Base-by-base conservation (phyloP, 225 moss, liverwort and hornwort species). In the Bryum argenteum region DNA sequence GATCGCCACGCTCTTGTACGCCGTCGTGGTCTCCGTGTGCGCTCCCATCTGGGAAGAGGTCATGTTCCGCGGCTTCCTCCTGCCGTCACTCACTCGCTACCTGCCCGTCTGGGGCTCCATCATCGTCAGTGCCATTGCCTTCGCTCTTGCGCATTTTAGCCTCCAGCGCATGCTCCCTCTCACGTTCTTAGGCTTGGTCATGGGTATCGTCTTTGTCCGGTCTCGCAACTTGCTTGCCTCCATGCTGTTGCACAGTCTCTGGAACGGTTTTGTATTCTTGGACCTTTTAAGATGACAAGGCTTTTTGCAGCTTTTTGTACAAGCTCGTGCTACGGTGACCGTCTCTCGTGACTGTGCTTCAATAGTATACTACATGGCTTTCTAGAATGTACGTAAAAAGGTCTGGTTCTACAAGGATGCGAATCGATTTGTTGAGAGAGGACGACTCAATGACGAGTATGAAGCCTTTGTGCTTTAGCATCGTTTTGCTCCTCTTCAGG, bases 31-130 rank as follows among this genome's bases (percentile, higher is more conserved):
- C 51, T 98, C 97, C 0, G 88, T 98, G 10, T 98, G 97, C 59
- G 97, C 97, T 4, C 97, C 94, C 18, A 81, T 98, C 1, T 98
- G 94, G 97, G 92, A 98, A 69, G 97, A 98, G 72, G 94, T 94
- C 33, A 92, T 98, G 75, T 98, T 98, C 55, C 87, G 94, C 51
- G 97, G 97, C 19, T 98, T 98, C 56, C 78, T 98, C 9, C 69
- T 98, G 22, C 97, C 97, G 0, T 94, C 94, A 0, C 88, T 98
- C 54, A 98, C 97, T 7, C 77, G 90, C 1, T 98, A 98, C 16
- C 66, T 98, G 9, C 97, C 94, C 6, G 80, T 98, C 8, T 93
- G 90, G 90, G 97, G 92, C 59, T 90, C 97, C 0, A 83, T 98
- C 61, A 81, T 89, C 63, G 92, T 92, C 39, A 98, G 97, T 77